Evolutionary conservation across 768 basidiomycete species (phyloP), one percentile per base, ranked within the genome.

Genomic region (Leccinum ochraceum): DNA sequence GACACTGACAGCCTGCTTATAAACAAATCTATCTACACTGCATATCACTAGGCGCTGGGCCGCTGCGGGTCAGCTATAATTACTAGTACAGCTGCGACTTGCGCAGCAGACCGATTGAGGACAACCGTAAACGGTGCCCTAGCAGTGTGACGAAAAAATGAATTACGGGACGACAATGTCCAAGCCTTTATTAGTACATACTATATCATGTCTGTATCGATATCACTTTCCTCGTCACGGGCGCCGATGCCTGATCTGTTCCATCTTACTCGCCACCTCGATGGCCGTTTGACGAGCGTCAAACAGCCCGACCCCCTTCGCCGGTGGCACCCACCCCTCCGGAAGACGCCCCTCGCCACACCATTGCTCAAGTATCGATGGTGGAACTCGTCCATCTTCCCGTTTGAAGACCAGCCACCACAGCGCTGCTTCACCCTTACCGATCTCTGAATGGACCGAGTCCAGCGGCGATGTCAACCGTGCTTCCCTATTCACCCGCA

Each of bases 271-370:
- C 42, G 71, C 71, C 54, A 62, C 24, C 74, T 79, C 59, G 68
- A 67, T 32, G 61, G 74, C 54, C 67, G 71, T 63, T 54, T 72
- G 52, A 48, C 67, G 66, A 3, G 75, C 67, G 16, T 67, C 51
- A 6, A 73, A 52, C 22, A 77, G 24, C 26, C 76, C 76, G 20
- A 75, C 60, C 4, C 64, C 63, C 22, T 56, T 22, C 16, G 32
- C 20, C 22, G 75, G 76, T 22, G 73, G 66, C 65, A 68, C 75
- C 87, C 87, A 88, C 11, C 79, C 80, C n/a, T 80, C 79, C 0
- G 87, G 87, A 17, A 88, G 67, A 10, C 81, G 75, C 61, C 87
- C 84, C 59, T 85, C 78, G 4, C 83, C 84, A 52, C 84, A 82
- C 84, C 85, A 88, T 56, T 80, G 76, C 46, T 73, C 64, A 22